Evolutionary conservation across 2,329 filamentous ascomycete genomes (phyloP).

Genomic region (Sclerotinia subarctica): DNA sequence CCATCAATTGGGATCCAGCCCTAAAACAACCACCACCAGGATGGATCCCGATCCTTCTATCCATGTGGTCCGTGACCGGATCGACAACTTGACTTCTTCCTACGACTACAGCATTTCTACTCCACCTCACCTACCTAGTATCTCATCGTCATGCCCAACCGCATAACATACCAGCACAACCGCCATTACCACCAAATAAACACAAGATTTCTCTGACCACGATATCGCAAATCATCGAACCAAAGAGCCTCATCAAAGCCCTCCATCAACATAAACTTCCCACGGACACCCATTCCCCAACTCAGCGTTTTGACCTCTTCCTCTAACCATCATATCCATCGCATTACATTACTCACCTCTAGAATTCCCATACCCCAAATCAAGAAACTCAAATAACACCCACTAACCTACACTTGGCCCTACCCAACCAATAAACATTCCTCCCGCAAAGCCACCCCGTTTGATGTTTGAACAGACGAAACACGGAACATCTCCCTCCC

Average conservation of each 20-base stretch:
- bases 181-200: background rate
- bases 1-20: background rate
- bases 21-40: background rate
- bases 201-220: background rate
- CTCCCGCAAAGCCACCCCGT: background rate
- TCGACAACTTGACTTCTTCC: background rate
- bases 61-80: background rate
- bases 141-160: background rate
- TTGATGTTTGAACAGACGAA: conserved; percentile 5
- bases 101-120: background rate
- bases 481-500: background rate
- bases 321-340: background rate
- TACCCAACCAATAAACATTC: background rate
- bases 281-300: background rate
- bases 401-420: background rate
- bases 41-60: background rate
- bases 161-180: background rate
- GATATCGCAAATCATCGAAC: background rate
- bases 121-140: background rate
- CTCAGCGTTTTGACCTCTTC: background rate
- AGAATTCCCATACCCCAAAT: background rate
- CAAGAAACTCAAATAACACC: background rate
- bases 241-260: background rate
- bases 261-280: background rate
- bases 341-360: background rate